Base-by-base conservation (phyloP, 2,329 filamentous ascomycete genomes). In the Aspergillus pseudoviridinutans region DNA sequence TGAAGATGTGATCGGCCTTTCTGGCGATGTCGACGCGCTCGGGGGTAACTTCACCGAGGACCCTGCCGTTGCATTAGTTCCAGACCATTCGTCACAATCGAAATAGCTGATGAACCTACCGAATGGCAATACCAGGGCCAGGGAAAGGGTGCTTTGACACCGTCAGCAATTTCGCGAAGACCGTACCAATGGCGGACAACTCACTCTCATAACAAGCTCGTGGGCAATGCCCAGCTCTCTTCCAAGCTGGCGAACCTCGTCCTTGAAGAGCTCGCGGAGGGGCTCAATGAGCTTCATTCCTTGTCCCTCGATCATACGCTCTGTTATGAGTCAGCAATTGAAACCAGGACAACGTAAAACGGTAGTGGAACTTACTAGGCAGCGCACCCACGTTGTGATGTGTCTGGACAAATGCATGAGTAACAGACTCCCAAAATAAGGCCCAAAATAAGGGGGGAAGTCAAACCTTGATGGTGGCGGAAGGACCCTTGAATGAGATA, bases 11-110 rank as follows among this genome's bases (percentile, higher is more conserved):
- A 61, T 78, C 76, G 8, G 76, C 76, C 58, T 75, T 63, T 42
- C 76, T 71, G 55, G 86, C 90, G 61, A 96, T 94, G 55, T 85
- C 84, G 17, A 96, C 88, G 46, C 88, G 84, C 70, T 92, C 89
- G 2, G 81, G 82, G 1, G 90, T 96, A 14, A 96, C 87, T 65
- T 95, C 92, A 38, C 92, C 92, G 1, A 96, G 79, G 59, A 96
- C 88, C 54, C 44, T 47, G 44, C 6, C 32, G 22, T 25, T 27
- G 9, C 22, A 17, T 47, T 24, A 47, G 44, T 4, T 6, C 42
- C 4, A 14, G 10, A 25, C 6, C 12, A 12, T 4, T 25, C 3
- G 3, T 47, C 9, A 5, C 14, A 7, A 47, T 6, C 6, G 24
- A 24, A 47, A 14, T 1, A 24, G 17, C 8, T 1, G 9, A 14